Conservation (phyloP, 108 stramenopile genomes). For the Pseudonitzschia multiseries region DNA sequence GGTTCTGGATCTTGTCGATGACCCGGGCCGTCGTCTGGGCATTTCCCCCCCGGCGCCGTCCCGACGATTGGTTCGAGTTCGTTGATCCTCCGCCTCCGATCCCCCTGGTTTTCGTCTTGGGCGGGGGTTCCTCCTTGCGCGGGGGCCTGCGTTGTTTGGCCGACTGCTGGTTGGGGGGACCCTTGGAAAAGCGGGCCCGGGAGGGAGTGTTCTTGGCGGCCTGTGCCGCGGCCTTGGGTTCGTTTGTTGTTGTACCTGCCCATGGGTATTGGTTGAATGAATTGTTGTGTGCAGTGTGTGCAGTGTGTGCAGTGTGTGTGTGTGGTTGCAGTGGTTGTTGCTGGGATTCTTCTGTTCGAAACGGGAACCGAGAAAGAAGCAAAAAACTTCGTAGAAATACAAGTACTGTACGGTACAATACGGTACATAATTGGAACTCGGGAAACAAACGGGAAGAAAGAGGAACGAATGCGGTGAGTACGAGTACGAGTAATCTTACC, state of each 20-base stretch:
- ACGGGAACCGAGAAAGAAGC: too few relatives aligned
- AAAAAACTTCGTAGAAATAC: too few relatives aligned
- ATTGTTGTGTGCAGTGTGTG: too few relatives aligned
- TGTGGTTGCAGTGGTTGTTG: too few relatives aligned
- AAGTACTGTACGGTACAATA: too few relatives aligned
- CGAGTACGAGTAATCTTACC: too few relatives aligned
- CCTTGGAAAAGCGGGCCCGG: conserved; percentile 63
- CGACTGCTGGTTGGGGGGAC: conserved; percentile 37
- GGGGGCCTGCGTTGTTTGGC: not conserved
- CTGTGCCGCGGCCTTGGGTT: conserved; percentile 44
- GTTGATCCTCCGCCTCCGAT: not conserved
- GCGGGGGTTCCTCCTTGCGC: not conserved
- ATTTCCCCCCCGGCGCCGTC: not conserved
- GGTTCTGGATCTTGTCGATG: conserved; percentile 49
- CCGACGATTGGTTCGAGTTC: not conserved
- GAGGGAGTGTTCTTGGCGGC: conserved; percentile 52
- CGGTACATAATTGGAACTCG: too few relatives aligned
- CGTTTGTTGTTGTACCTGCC: conserved; percentile 63
- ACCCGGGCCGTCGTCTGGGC: conserved; percentile 42
- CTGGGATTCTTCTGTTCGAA: too few relatives aligned
- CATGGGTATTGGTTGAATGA: too few relatives aligned
- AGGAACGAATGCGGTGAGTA: too few relatives aligned
- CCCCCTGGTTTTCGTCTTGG: not conserved
- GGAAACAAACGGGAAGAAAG: too few relatives aligned
- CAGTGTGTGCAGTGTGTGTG: too few relatives aligned